These are phyloP conservation scores for Penicillium capsulatum DNA, from an alignment of 2,329 filamentous ascomycete genomes.

Conservation along the genomic window DNA sequence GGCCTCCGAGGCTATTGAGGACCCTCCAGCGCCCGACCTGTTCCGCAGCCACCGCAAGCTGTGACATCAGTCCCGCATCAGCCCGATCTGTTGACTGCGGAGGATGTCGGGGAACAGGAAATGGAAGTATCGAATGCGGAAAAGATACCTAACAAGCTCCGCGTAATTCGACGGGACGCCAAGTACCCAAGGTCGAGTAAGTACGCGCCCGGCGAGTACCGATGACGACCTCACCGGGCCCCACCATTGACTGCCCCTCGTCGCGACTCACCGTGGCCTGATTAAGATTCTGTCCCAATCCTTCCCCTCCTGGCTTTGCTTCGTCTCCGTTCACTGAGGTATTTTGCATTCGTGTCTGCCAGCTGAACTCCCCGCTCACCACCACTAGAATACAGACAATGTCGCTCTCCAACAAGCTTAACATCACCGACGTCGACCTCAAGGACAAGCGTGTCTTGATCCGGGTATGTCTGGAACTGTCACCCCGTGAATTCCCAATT, in stretches of 20 bases:
- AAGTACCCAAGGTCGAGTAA: neutral
- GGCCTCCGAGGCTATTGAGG: slow-evolving; percentile 23
- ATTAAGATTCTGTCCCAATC: slow-evolving; percentile 15
- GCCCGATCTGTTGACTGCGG: slow-evolving; percentile 34
- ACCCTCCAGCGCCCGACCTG: slow-evolving; percentile 15
- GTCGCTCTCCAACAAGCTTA: slow-evolving; percentile 98
- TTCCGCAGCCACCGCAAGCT: slow-evolving; percentile 28
- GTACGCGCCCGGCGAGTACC: slow-evolving; percentile 16
- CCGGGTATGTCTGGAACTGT: slow-evolving; percentile 69
- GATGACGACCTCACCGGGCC: slow-evolving; percentile 20
- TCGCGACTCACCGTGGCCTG: slow-evolving; percentile 26
- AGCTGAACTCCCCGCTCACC: neutral
- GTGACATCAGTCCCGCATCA: slow-evolving; percentile 44
- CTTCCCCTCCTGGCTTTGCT: slow-evolving; percentile 9
- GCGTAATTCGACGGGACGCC: neutral
- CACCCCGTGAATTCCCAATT: slow-evolving; percentile 3
- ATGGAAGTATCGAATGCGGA: slow-evolving; percentile 1
- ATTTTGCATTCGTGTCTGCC: slow-evolving; percentile 4
- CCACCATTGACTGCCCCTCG: slow-evolving; percentile 14
- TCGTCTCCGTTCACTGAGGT: slow-evolving; percentile 12
- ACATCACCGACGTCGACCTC: slow-evolving; percentile 92
- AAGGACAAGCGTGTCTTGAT: slow-evolving; percentile 98
- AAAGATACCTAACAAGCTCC: slow-evolving; percentile 5
- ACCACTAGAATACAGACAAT: slow-evolving; percentile 48
- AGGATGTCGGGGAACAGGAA: slow-evolving; percentile 10